These are phyloP conservation scores for Yamadazyma sp. DNA, from an alignment of 805 yeast species.

Conservation along the genomic window DNA sequence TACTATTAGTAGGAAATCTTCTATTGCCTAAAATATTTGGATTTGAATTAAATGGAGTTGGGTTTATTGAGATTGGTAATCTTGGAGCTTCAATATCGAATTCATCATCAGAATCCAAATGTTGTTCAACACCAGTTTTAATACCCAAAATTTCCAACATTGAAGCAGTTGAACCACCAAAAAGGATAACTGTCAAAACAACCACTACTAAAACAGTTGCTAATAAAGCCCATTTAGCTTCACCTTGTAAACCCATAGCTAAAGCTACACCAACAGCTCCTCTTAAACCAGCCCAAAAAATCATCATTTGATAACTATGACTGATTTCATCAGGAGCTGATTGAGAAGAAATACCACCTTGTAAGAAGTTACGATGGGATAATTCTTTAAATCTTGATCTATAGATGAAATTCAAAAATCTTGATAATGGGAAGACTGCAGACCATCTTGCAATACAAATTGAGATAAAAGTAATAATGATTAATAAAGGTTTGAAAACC, in stretches of 20 bases:
- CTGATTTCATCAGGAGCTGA: slow-evolving; percentile 82
- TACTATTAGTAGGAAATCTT: slow-evolving; percentile 11
- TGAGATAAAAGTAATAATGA: slow-evolving; percentile 83
- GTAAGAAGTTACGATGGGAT: slow-evolving; percentile 22
- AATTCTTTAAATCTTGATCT: slow-evolving; percentile 52
- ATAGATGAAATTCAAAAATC: slow-evolving; percentile 75
- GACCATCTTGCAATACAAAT: slow-evolving; percentile 96
- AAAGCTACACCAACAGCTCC: slow-evolving; percentile 99
- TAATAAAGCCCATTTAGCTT: slow-evolving; percentile 77
- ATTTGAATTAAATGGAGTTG: background rate
- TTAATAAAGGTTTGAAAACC: slow-evolving; percentile 89
- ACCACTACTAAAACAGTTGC: slow-evolving; percentile 98
- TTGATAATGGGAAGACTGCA: slow-evolving; percentile 92
- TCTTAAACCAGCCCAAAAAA: slow-evolving; percentile 98
- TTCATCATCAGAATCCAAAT: slow-evolving; percentile 81
- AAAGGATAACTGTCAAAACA: slow-evolving; percentile 89
- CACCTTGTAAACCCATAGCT: slow-evolving; percentile 97
- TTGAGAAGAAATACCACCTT: slow-evolving; percentile 40
- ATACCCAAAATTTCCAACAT: slow-evolving; percentile 95
- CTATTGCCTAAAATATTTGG: slow-evolving; percentile 14
- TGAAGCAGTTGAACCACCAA: slow-evolving; percentile 98
- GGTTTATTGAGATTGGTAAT: slow-evolving; percentile 17
- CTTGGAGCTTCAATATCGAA: slow-evolving; percentile 83
- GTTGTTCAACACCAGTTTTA: slow-evolving; percentile 81
- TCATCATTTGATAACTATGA: slow-evolving; percentile 96